phyloP scores from a whole-genome alignment of 768 basidiomycete genomes.

The Lepiota venenata region DNA sequence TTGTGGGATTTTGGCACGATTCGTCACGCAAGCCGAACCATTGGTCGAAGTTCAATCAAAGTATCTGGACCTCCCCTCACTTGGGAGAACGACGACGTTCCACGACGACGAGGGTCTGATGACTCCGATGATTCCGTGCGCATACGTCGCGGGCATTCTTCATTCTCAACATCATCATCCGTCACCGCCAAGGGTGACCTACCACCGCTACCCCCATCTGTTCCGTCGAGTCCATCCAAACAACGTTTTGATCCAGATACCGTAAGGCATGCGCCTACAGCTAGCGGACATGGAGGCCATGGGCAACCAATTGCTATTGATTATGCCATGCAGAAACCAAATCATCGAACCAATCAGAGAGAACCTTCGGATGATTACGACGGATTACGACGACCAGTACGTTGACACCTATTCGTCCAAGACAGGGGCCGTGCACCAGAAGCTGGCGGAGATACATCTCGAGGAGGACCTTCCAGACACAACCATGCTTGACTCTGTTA shows the following conservation, averaged over 20 bases:
- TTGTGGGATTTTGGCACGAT: slow-evolving; percentile 99
- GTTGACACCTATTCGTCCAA: slow-evolving; percentile 45
- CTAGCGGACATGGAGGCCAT: slow-evolving; percentile 10
- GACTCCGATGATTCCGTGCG: slow-evolving; percentile 28
- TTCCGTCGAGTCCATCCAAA: slow-evolving; percentile 13
- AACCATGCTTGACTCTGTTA: slow-evolving; percentile 94
- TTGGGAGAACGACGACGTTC: slow-evolving; percentile 72
- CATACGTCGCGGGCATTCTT: slow-evolving; percentile 32
- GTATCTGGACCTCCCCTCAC: slow-evolving; percentile 67
- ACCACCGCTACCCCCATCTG: slow-evolving; percentile 50
- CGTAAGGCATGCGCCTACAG: slow-evolving; percentile 52
- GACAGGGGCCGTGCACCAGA: slow-evolving; percentile 44
- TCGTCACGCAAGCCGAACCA: slow-evolving; percentile 67
- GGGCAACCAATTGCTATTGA: slow-evolving; percentile 11
- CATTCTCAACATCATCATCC: slow-evolving; percentile 32
- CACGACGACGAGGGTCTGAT: slow-evolving; percentile 33
- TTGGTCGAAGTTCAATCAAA: slow-evolving; percentile 64
- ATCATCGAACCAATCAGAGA: slow-evolving; percentile 32
- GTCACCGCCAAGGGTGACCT: slow-evolving; percentile 54
- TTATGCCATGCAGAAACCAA: slow-evolving; percentile 21
- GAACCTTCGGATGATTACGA: slow-evolving; percentile 65
- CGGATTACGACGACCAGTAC: slow-evolving; percentile 59
- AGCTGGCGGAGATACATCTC: slow-evolving; percentile 39
- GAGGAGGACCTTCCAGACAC: slow-evolving; percentile 73
- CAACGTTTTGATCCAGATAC: slow-evolving; percentile 60